Evolutionary conservation across 148 eudicot species (phyloP).

Genomic region (Polygonum maritimum): DNA sequence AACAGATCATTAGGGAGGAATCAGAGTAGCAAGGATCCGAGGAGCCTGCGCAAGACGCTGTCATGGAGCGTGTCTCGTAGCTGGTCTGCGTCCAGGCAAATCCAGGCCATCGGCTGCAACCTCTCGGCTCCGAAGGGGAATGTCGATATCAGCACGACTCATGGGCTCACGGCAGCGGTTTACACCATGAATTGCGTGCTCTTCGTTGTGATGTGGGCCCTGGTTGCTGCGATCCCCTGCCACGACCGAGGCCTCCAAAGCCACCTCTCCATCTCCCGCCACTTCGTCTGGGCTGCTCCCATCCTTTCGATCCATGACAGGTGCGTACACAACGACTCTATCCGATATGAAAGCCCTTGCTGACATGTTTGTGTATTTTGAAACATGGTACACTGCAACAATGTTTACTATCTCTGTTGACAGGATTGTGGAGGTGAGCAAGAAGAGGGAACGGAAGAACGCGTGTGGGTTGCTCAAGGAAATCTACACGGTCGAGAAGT

Average conservation of each 20-base stretch:
- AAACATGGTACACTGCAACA: neutral
- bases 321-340: neutral
- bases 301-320: slow-evolving; percentile 44
- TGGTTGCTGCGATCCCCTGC: slow-evolving; percentile 84
- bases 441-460: slow-evolving; percentile 57
- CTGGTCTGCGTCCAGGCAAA: slow-evolving; percentile 76
- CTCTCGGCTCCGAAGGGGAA: slow-evolving; percentile 42
- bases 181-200: slow-evolving; percentile 62
- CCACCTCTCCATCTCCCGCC: slow-evolving; percentile 40
- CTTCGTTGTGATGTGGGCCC: slow-evolving; percentile 63
- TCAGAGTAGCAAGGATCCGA: slow-evolving; percentile 26
- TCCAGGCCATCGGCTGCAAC: slow-evolving; percentile 60
- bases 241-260: slow-evolving; percentile 66
- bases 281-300: slow-evolving; percentile 51
- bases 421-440: slow-evolving; percentile 68
- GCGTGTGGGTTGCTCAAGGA: slow-evolving; percentile 71
- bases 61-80: slow-evolving; percentile 85
- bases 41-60: slow-evolving; percentile 39
- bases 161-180: slow-evolving; percentile 49
- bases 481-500: slow-evolving; percentile 53
- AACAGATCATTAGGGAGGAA: slow-evolving; percentile 60
- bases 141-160: slow-evolving; percentile 38
- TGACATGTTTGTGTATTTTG: too few relatives aligned
- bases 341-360: too few relatives aligned
- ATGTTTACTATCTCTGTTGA: neutral